Evolutionary conservation across 805 yeast species (phyloP), one percentile per base, ranked within the genome.

Genomic region (Metahyphopichia silvanorum): DNA sequence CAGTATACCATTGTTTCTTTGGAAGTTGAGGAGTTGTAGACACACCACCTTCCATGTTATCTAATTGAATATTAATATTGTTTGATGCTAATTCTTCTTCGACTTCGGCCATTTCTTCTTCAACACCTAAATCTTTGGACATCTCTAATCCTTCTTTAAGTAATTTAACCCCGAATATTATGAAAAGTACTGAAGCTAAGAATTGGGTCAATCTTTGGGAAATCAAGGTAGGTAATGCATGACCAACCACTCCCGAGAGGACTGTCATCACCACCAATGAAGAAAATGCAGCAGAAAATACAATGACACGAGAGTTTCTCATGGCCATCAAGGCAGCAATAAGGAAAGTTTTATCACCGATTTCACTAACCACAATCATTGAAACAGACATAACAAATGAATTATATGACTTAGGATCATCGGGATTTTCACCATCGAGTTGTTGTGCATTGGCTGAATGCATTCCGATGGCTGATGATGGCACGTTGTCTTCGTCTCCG

Each of bases 281-380:
- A 10, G 83, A 56, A 44, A 87, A 86, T 3, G 96, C 93, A 11
- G 96, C 80, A 6, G 86, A 69, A 55, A 93, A 91, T n/a, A 93
- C 98, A 29, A 86, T 70, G 51, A 74, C 49, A 49, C 94, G 74
- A 13, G 89, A 77, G 60, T 88, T 82, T 54, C 86, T 85, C 98
- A 93, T 93, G 19, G 98, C 96, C 96, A 93, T 89, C 43, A 93
- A 70, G 2, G 97, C 98, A 21, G 98, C 97, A 48, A 93, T 87
- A 44, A 93, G 72, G 55, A 93, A 93, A 0, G 99, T 93, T 65
- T 93, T 93, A 59, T 93, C 99, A 38, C 98, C 98, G 38, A 93
- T 82, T 60, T 93, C 99, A 18, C 95, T 85, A n/a, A 88, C 85
- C 20, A 86, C 64, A 51, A 93, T 93, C 98, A 93, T 93, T 11